A percentile compares a stretch with the other conserved stretches of the same genome.
These are phyloP conservation scores for Colletotrichum spaethianum DNA, from an alignment of 2,329 filamentous ascomycete genomes.

Conservation along the genomic window DNA sequence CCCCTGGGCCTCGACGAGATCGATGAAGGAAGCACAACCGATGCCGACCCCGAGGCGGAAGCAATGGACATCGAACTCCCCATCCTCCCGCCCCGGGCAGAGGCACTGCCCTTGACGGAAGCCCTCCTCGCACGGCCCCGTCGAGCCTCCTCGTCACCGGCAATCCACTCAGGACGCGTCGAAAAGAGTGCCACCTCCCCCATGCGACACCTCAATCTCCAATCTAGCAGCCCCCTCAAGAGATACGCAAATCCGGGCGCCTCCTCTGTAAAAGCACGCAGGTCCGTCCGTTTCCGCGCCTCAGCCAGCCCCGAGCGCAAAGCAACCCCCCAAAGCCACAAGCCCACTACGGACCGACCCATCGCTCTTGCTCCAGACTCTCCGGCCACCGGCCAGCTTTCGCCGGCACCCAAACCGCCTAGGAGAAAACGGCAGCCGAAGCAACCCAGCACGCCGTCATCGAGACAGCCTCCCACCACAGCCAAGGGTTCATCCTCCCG, in stretches of 20 bases:
- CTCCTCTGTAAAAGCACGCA: neutral
- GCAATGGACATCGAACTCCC: conserved; percentile 17
- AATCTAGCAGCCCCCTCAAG: conserved; percentile 22
- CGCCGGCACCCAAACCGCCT: neutral
- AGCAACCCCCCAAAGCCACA: neutral
- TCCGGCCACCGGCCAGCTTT: neutral
- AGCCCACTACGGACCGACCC: neutral
- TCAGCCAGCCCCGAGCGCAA: neutral
- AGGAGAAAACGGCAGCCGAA: neutral
- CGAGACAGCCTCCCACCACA: neutral
- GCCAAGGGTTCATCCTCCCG: conserved; percentile 46
- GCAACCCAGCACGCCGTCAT: conserved; percentile 7
- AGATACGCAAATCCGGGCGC: neutral
- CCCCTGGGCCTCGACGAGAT: conserved; percentile 20
- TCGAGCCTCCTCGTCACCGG: neutral
- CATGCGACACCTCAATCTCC: conserved; percentile 10
- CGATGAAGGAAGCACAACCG: conserved; percentile 5
- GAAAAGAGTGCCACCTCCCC: neutral
- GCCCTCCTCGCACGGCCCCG: neutral
- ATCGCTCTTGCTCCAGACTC: too few species aligned
- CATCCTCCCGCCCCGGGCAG: neutral
- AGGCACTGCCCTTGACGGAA: neutral
- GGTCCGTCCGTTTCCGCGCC: neutral
- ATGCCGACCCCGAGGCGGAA: neutral
- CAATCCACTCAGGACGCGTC: neutral